phyloP scores from a whole-genome alignment of 176 grass and related monocot species.

The Oryza longistaminata region DNA sequence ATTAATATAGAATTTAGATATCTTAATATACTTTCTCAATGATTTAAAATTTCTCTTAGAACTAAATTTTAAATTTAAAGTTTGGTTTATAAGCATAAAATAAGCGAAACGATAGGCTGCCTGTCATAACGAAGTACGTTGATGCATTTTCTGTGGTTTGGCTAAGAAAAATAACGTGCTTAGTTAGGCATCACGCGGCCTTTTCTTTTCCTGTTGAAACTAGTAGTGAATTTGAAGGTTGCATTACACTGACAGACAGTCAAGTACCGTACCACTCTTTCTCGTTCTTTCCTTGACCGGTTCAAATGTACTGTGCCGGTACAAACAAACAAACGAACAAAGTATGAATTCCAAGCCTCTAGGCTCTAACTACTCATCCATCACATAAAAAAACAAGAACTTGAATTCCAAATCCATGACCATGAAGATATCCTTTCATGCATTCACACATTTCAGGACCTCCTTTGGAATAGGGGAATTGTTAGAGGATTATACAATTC shows the following conservation, averaged over 20 bases:
- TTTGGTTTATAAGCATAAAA: no score
- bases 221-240: not conserved
- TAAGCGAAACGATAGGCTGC: not conserved
- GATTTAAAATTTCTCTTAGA: no score
- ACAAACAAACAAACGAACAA: not conserved
- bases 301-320: conserved; percentile 4
- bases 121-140: no score
- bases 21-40: no score
- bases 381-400: not conserved
- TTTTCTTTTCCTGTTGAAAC: not conserved
- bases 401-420: not conserved
- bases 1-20: no score
- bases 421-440: not conserved
- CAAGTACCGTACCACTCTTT: not conserved
- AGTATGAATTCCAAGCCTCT: not conserved
- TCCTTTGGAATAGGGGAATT: not conserved
- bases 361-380: not conserved
- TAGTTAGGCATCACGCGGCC: not conserved
- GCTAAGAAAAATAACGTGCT: not conserved
- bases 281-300: not conserved
- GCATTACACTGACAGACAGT: not conserved
- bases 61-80: no score
- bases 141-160: conserved; percentile 18
- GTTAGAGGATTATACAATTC: not conserved
- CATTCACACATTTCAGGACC: not conserved